phyloP scores from a whole-genome alignment of 225 moss, liverwort and hornwort species.

The Marchantia polymorpha region DNA sequence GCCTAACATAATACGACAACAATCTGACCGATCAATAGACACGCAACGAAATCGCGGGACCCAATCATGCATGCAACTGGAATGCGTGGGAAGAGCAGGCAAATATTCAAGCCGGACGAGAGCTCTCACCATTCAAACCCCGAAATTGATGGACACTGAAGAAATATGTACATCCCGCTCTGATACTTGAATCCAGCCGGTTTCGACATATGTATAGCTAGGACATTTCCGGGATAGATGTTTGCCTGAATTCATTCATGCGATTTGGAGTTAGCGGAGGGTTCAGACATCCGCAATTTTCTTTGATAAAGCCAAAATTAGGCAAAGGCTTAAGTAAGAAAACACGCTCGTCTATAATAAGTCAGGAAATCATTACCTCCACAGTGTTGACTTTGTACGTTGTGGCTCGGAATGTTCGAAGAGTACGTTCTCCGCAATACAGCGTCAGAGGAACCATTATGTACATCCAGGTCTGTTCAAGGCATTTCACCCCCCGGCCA shows the following conservation, averaged over 20 bases:
- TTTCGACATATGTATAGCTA: conserved; percentile 82
- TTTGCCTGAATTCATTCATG: conserved; percentile 56
- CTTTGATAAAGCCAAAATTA: neutral
- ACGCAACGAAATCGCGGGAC: too few species aligned
- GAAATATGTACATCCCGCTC: conserved; percentile 92
- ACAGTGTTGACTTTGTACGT: conserved; percentile 70
- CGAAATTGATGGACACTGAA: conserved; percentile 86
- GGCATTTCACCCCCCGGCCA: neutral
- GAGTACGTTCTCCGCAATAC: conserved; percentile 66
- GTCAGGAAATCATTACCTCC: conserved; percentile 45
- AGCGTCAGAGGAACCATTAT: conserved; percentile 59
- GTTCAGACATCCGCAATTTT: neutral
- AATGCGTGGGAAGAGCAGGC: neutral
- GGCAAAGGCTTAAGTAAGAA: neutral
- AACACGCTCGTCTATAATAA: neutral
- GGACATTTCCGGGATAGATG: conserved; percentile 76
- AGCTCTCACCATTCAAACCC: conserved; percentile 69
- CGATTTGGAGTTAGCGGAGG: neutral
- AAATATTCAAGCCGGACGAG: neutral
- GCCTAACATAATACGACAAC: conserved; percentile 32
- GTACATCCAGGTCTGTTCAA: conserved; percentile 89
- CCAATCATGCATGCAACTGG: too few species aligned
- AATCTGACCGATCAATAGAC: too few species aligned
- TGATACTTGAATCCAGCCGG: conserved; percentile 78
- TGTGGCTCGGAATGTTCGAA: conserved; percentile 75